Base-by-base conservation (phyloP, 2,329 filamentous ascomycete genomes). In the Colletotrichum graminicola region DNA sequence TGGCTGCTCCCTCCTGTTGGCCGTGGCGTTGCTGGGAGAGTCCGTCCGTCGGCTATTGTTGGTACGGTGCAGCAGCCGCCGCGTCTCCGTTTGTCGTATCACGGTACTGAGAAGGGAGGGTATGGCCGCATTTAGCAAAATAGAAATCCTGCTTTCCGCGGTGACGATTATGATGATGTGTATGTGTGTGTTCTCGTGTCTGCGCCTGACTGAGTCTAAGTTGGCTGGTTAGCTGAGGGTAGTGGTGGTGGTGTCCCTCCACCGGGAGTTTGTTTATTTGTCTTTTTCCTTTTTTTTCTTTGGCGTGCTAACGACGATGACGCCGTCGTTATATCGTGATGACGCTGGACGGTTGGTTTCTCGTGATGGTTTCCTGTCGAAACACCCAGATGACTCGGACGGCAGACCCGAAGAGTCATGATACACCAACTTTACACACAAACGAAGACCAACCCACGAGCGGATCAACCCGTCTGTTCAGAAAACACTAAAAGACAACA, bases 331-430 rank as follows among this genome's bases (percentile, higher is more conserved):
- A 43, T 26, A 52, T 54, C 52, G 57, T 16, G 52, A 71, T 71
- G 68, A 71, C 64, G 68, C 62, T 55, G 12, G 29, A 18, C 36
- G 23, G 12, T 34, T 54, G 23, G 7, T 32, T 41, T n/a, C 43
- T 47, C 36, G 21, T 36, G 51, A 51, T 65, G 34, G 41, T 59
- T 52, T 45, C 49, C n/a, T 52, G 23, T 23, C 68, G 68, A 63
- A 68, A 71, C 68, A 63, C 29, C 57, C 21, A 3, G 52, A 68
- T 71, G 68, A 71, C 68, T 71, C 68, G 68, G 47, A 54, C 52
- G 16, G 29, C 36, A 56, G 65, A 43, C 34, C 59, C 52, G 51
- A n/a, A 63, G 68, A 71, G 68, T 71, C 68, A 71, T 71, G 61
- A 71, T 68, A 68, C 67, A 62, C 3, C 18, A n/a, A 45, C 12